A percentile compares a stretch with the other conserved stretches of the same genome.
phyloP scores from a whole-genome alignment of 345 rosid species.

The Gossypium arboreum region DNA sequence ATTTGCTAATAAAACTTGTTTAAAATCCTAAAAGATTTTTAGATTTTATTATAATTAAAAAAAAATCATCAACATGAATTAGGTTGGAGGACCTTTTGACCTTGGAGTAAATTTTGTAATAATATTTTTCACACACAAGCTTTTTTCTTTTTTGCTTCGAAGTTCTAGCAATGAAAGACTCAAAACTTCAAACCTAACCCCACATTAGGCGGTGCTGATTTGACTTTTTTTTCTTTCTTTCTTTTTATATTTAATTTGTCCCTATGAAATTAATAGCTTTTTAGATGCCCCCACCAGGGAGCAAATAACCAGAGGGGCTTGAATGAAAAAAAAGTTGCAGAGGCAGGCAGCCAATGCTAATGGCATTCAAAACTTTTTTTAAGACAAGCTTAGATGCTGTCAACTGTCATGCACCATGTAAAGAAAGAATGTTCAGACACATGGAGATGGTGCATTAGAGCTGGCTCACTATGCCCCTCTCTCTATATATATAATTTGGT shows the following conservation, averaged over 20 bases:
- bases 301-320: neutral
- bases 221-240: neutral
- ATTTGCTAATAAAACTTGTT: too few relatives aligned
- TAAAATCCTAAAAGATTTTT: too few relatives aligned
- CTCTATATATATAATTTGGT: too few relatives aligned
- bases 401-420: neutral
- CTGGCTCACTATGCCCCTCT: neutral
- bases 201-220: neutral
- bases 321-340: neutral
- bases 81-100: too few relatives aligned
- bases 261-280: neutral
- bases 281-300: conserved; percentile 9
- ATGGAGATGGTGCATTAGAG: neutral
- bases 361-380: conserved; percentile 9
- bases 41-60: too few relatives aligned
- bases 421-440: neutral
- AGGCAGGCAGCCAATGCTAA: neutral
- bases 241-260: neutral
- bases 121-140: neutral
- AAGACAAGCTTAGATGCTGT: conserved; percentile 16
- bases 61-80: too few relatives aligned
- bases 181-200: conserved; percentile 14
- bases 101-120: neutral
- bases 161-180: conserved; percentile 16
- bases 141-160: neutral